These are phyloP conservation scores for Lepidium didymum DNA, from an alignment of 345 rosid species.

Conservation along the genomic window DNA sequence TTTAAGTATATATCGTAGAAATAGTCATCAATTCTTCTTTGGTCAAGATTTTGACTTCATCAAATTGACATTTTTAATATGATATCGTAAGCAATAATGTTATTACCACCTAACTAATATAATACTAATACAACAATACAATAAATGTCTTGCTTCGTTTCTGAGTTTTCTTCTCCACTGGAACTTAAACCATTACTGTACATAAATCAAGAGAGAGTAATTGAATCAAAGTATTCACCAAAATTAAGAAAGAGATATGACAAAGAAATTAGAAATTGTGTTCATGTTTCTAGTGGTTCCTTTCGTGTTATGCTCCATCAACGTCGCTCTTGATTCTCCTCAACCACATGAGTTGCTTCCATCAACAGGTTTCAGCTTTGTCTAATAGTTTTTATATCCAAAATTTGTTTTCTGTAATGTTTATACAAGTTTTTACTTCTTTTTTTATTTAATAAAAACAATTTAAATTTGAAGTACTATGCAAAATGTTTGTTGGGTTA, in stretches of 20 bases:
- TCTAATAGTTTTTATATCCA: background rate
- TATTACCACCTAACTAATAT: too few species aligned
- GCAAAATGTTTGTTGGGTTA: background rate
- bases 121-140: too few species aligned
- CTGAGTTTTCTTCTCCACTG: background rate
- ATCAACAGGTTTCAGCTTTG: background rate
- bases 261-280: background rate
- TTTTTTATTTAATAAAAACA: background rate
- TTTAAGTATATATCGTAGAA: too few species aligned
- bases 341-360: background rate
- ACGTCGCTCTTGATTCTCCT: background rate
- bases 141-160: too few species aligned
- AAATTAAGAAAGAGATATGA: background rate
- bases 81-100: too few species aligned
- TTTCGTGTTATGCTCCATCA: background rate
- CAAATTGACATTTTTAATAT: too few species aligned
- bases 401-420: background rate
- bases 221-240: background rate
- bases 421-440: background rate
- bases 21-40: too few species aligned
- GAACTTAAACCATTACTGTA: background rate
- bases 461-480: background rate
- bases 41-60: too few species aligned
- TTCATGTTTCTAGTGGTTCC: constrained; percentile 6
- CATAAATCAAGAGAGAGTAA: background rate